Evolutionary conservation across 257 asterid genomes (phyloP), one percentile per base, ranked within the genome.

Genomic region (Capsicum rhomboideum): DNA sequence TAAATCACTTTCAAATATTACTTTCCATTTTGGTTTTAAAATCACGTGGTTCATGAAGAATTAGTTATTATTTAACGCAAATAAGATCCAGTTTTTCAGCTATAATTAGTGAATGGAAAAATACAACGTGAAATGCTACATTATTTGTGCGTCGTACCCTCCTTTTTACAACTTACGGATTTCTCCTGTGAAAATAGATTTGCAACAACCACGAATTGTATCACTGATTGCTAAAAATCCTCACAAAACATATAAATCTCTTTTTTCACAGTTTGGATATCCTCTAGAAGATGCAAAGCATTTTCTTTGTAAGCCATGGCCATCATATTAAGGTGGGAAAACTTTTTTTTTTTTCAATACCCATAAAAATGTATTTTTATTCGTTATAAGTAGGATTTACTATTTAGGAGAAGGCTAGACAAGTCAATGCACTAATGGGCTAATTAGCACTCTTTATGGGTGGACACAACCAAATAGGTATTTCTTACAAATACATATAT

Each of bases 221-320:
- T 21, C 17, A 59, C 0, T 2, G 0, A 56, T n/a, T 12, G n/a
- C n/a, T 13, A 4, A 1, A n/a, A n/a, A 1, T 0, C 9, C 64
- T 56, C 3, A 11, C 4, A 13, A 56, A 56, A 6, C 14, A 4
- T 2, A 31, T 31, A 31, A 31, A 31, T 31, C 37, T 31, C 37
- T 31, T 31, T 31, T 2, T 31, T 31, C 37, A 31, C 13, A 56
- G 3, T 28, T 28, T 56, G 21, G 16, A 59, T 21, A 21, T 21
- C 8, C 11, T 59, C n/a, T 21, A 21, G 67, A 59, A 21, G 12
- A 23, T 59, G 67, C 34, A 0, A 16, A 59, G 64, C 1, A 56
- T 20, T 20, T 56, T 56, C 0, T 56, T n/a, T 56, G n/a, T 56
- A 56, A 56, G n/a, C n/a, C 0, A 26, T 20, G 3, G 28, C 64